These are phyloP conservation scores for Thermothielavioides terrestris DNA, from an alignment of 495 filamentous ascomycete genomes.

Conservation along the genomic window DNA sequence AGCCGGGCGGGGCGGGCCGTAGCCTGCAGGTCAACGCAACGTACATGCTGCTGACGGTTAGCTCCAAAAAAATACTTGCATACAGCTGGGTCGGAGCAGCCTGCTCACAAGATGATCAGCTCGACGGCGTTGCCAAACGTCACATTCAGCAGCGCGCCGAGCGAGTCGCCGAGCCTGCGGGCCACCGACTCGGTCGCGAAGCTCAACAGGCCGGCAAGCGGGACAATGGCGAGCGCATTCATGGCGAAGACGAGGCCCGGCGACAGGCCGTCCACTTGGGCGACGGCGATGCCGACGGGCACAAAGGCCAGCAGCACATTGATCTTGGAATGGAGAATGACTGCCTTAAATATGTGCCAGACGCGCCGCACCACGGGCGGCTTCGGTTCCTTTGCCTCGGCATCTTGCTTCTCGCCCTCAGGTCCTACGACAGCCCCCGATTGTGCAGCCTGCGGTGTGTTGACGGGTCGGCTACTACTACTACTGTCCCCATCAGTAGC, in stretches of 20 bases:
- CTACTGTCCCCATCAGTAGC: slow-evolving; percentile 1
- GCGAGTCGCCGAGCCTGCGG: slow-evolving; percentile 64
- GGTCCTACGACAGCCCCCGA: slow-evolving; percentile 11
- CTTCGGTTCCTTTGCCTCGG: background rate
- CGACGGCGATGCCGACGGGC: slow-evolving; percentile 60
- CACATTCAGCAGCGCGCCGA: slow-evolving; percentile 77
- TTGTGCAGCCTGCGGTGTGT: slow-evolving; percentile 7
- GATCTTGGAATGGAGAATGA: slow-evolving; percentile 59
- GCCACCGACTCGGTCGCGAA: slow-evolving; percentile 79
- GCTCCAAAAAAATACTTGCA: background rate
- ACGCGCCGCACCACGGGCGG: slow-evolving; percentile 33
- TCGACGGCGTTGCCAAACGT: slow-evolving; percentile 89
- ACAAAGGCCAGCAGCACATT: slow-evolving; percentile 73
- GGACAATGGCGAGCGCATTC: slow-evolving; percentile 80
- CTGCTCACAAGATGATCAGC: slow-evolving; percentile 59
- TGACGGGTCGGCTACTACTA: background rate
- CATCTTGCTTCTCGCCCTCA: background rate
- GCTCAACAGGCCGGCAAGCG: slow-evolving; percentile 67
- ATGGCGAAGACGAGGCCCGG: slow-evolving; percentile 56
- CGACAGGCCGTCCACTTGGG: slow-evolving; percentile 34
- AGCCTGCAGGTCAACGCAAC: slow-evolving; percentile 14
- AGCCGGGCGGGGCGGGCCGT: background rate
- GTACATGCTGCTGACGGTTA: slow-evolving; percentile 27
- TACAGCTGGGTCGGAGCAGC: background rate
- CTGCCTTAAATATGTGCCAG: slow-evolving; percentile 39